Percentiles rank a stretch among this genome's conserved stretches.
phyloP scores from a whole-genome alignment of 1,284 basidiomycete species.

The Stereum hirsutum region DNA sequence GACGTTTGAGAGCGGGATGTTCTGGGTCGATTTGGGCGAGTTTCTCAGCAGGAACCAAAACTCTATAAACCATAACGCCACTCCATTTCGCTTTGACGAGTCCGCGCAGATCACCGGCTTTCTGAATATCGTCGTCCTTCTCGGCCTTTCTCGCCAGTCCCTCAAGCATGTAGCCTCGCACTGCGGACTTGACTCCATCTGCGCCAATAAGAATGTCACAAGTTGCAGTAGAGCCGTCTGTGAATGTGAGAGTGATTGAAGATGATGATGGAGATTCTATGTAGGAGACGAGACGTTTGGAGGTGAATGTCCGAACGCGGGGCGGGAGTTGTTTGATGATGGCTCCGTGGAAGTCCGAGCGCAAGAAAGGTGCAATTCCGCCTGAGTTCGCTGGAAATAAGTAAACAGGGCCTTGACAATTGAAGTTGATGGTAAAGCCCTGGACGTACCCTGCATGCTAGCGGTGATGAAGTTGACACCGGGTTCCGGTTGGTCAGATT shows the following conservation, averaged over 20 bases:
- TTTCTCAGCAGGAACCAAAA: slow-evolving; percentile 25
- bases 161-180: slow-evolving; percentile 17
- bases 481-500: too few species aligned
- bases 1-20: slow-evolving; percentile 22
- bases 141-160: slow-evolving; percentile 14
- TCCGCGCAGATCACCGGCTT: slow-evolving; percentile 14
- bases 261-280: slow-evolving; percentile 14
- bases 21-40: slow-evolving; percentile 22
- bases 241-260: slow-evolving; percentile 29
- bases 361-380: slow-evolving; percentile 29
- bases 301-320: slow-evolving; percentile 22
- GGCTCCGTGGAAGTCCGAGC: slow-evolving; percentile 32
- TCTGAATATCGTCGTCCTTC: slow-evolving; percentile 9
- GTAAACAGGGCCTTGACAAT: too few species aligned
- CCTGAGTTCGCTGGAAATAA: too few species aligned
- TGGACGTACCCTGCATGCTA: too few species aligned
- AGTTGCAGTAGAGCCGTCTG: slow-evolving; percentile 29
- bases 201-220: slow-evolving; percentile 42
- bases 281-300: slow-evolving; percentile 31
- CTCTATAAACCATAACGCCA: slow-evolving; percentile 29
- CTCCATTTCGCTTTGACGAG: slow-evolving; percentile 26
- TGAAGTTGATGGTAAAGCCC: too few species aligned
- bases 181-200: slow-evolving; percentile 31
- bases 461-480: too few species aligned
- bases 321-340: slow-evolving; percentile 25